These are phyloP conservation scores for Holtermanniella nyarrowii DNA, from an alignment of 768 basidiomycete species.

Conservation along the genomic window DNA sequence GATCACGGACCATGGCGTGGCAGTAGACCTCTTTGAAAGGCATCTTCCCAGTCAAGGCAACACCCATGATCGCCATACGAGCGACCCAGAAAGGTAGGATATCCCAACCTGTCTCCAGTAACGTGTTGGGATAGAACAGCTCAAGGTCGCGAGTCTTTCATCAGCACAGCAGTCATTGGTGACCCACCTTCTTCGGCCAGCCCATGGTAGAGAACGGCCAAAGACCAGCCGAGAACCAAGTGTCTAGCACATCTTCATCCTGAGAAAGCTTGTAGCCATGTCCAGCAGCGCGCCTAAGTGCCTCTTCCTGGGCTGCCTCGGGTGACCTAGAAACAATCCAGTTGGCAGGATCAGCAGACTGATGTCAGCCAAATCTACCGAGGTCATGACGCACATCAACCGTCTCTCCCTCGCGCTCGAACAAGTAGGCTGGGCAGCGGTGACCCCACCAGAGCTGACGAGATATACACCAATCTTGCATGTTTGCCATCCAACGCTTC, in stretches of 20 bases:
- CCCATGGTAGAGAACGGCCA: conserved; percentile 98
- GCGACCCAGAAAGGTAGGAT: conserved; percentile 99
- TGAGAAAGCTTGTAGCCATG: conserved; percentile 67
- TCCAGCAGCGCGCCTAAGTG: conserved; percentile 54
- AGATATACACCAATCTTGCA: conserved; percentile 99
- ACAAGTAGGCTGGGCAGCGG: conserved; percentile 86
- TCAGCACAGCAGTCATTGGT: background rate
- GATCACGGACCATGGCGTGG: conserved; percentile 98
- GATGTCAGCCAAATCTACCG: background rate
- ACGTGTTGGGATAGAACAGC: conserved; percentile 74
- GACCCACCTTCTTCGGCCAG: conserved; percentile 82
- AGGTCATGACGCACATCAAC: conserved; percentile 43
- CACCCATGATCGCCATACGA: conserved; percentile 89
- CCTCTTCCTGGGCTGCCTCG: conserved; percentile 68
- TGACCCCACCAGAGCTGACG: conserved; percentile 99
- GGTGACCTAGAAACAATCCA: conserved; percentile 88
- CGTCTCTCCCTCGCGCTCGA: conserved; percentile 65
- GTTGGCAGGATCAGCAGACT: conserved; percentile 60
- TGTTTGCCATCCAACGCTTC: conserved; percentile 88
- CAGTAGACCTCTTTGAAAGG: conserved; percentile 94
- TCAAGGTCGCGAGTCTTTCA: conserved; percentile 72
- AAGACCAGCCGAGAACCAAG: conserved; percentile 95
- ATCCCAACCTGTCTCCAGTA: conserved; percentile 98
- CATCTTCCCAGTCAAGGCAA: conserved; percentile 76
- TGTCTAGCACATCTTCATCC: conserved; percentile 95